A percentile compares a stretch with the other conserved stretches of the same genome.
phyloP scores from a whole-genome alignment of 164 flowering plant genomes.

The Liriodendron chinense region DNA sequence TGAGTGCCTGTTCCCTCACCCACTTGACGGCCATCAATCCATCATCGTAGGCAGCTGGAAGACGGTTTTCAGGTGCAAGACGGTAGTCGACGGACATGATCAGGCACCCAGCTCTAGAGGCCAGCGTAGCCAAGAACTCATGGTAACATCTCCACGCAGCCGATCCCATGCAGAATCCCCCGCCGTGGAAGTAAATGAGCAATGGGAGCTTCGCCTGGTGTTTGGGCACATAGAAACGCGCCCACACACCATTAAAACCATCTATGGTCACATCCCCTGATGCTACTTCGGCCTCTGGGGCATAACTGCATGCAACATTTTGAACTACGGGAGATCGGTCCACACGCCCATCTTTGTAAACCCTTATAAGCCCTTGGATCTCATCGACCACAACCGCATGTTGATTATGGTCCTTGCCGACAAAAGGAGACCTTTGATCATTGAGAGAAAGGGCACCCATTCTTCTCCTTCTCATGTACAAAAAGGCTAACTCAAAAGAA shows the following conservation, averaged over 20 bases:
- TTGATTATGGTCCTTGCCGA: constrained; percentile 16
- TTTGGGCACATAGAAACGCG: constrained; percentile 46
- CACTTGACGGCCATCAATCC: constrained; percentile 35
- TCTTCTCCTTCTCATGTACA: constrained; percentile 21
- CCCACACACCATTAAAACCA: constrained; percentile 37
- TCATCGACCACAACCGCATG: constrained; percentile 37
- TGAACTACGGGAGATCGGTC: constrained; percentile 51
- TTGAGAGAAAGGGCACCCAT: constrained; percentile 36
- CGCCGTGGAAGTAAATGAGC: constrained; percentile 61
- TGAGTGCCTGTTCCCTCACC: constrained; percentile 26
- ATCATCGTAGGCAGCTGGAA: constrained; percentile 56
- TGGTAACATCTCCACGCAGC: constrained; percentile 64
- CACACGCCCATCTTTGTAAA: constrained; percentile 55
- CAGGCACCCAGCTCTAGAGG: constrained; percentile 28
- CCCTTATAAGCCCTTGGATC: constrained; percentile 46
- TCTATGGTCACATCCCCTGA: constrained; percentile 48
- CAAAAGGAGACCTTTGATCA: constrained; percentile 27
- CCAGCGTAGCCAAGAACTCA: constrained; percentile 37
- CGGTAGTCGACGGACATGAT: constrained; percentile 54
- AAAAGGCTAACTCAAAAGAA: neutral
- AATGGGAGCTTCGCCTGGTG: constrained; percentile 30
- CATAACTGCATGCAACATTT: constrained; percentile 23
- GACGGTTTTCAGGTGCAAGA: constrained; percentile 52
- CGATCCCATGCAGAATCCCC: constrained; percentile 64
- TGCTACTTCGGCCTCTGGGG: constrained; percentile 32